These are phyloP conservation scores for Leccinum disarticulatum DNA, from an alignment of 768 basidiomycete genomes.

Conservation along the genomic window DNA sequence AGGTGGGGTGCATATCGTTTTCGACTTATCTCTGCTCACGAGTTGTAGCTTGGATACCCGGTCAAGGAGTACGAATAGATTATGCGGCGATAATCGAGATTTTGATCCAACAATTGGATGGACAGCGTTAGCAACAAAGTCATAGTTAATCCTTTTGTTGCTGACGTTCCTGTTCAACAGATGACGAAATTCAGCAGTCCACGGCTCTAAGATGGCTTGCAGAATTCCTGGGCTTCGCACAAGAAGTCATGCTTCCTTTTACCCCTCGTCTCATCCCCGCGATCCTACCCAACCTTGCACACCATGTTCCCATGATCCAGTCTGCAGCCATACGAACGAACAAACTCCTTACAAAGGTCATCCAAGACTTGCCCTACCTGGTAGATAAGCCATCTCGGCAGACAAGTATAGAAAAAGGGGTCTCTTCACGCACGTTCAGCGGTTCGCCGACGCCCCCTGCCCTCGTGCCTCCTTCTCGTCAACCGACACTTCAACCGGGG, in stretches of 20 bases:
- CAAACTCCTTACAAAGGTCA: conserved; percentile 77
- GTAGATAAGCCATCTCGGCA: conserved; percentile 42
- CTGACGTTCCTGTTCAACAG: conserved; percentile 30
- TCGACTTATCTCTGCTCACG: conserved; percentile 6
- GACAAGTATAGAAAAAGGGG: conserved; percentile 24
- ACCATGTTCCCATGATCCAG: conserved; percentile 87
- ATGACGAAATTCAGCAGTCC: conserved; percentile 93
- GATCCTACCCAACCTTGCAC: conserved; percentile 92
- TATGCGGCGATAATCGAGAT: conserved; percentile 93
- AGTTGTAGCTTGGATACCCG: conserved; percentile 78
- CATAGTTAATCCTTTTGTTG: conserved; percentile 2
- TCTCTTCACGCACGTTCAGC: conserved; percentile 37
- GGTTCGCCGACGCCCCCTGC: conserved; percentile 58
- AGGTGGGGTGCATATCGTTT: conserved; percentile 39
- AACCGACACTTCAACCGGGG: conserved; percentile 44
- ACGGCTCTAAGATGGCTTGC: conserved; percentile 93
- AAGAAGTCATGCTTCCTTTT: conserved; percentile 92
- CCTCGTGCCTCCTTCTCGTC: conserved; percentile 47
- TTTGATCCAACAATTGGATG: conserved; percentile 80
- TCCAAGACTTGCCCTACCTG: conserved; percentile 81
- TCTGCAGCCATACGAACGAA: conserved; percentile 85
- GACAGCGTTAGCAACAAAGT: conserved; percentile 61
- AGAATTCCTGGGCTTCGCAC: conserved; percentile 83
- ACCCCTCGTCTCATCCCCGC: conserved; percentile 91
- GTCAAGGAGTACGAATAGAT: conserved; percentile 90